These are phyloP conservation scores for Cordia subcordata DNA, from an alignment of 257 asterid genomes.

Conservation along the genomic window DNA sequence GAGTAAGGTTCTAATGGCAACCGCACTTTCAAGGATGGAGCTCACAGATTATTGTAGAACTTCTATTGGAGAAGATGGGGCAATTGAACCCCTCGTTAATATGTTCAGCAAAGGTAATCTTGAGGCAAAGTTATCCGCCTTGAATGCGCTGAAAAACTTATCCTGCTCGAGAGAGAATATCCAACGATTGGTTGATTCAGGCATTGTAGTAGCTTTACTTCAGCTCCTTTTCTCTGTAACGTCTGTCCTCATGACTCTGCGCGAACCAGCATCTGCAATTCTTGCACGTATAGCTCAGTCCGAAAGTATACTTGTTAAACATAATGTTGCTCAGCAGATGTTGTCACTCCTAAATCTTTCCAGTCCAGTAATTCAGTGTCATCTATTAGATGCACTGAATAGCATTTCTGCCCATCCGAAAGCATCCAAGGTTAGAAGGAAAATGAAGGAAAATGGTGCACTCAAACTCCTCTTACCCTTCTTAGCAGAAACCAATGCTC, in stretches of 20 bases:
- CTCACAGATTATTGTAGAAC: constrained; percentile 68
- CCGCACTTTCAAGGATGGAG: constrained; percentile 68
- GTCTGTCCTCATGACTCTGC: constrained; percentile 68
- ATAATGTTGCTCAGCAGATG: constrained; percentile 74
- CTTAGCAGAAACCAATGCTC: constrained; percentile 35
- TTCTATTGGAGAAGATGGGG: constrained; percentile 65
- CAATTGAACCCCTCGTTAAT: constrained; percentile 55
- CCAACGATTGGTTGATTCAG: constrained; percentile 46
- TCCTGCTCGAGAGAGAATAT: constrained; percentile 52
- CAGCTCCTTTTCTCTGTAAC: constrained; percentile 96
- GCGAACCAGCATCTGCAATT: constrained; percentile 92
- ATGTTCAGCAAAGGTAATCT: constrained; percentile 79
- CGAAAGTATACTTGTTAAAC: constrained; percentile 56
- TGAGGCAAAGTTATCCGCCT: constrained; percentile 68
- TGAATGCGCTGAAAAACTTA: constrained; percentile 57
- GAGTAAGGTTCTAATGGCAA: constrained; percentile 84
- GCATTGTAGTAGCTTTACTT: constrained; percentile 48
- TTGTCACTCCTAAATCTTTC: constrained; percentile 76
- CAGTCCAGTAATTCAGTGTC: constrained; percentile 67
- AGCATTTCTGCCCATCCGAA: constrained; percentile 50
- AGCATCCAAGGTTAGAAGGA: constrained; percentile 49
- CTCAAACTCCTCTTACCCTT: constrained; percentile 65
- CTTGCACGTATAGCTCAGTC: constrained; percentile 79
- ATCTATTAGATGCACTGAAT: constrained; percentile 67
- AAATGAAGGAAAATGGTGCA: constrained; percentile 70